Evolutionary conservation across 78 protist species (phyloP), one percentile per base, ranked within the genome.

Genomic region (Isochrysis galbana): DNA sequence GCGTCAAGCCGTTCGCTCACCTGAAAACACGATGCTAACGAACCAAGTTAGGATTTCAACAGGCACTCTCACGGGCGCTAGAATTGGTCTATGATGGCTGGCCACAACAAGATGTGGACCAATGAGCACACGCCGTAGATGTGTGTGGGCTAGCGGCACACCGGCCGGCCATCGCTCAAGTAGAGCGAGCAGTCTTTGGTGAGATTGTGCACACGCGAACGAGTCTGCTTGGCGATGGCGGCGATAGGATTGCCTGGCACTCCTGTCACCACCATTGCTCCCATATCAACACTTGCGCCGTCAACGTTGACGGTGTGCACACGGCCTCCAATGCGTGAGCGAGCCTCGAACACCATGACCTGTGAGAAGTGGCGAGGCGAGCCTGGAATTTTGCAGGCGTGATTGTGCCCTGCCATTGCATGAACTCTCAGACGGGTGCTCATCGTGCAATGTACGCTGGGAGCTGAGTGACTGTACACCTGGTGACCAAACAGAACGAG

Each of bases 291-390:
- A 3, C 32, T 17, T 46, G 34, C 84, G 46, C 54, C n/a, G 41
- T 25, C 1, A 32, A 78, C 47, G 51, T 34, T 1, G 38, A 21
- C 23, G 14, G 93, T 72, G 93, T 90, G 78, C 83, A 72, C 45
- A 10, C 93, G 41, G 21, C 93, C 93, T 46, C 93, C 93, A 32
- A 70, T 32, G 47, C 92, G 74, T 32, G 5, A 2, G 34, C 92
- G 92, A 42, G 92, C 92, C 87, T 90, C 92, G 83, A 67, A 41
- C 72, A 90, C 82, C 34, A 32, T 41, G 34, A 90, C 77, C 67
- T 54, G 67, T 19, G 67, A 10, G 67, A 19, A 54, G 67, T n/a
- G n/a, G n/a, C n/a, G n/a, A n/a, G n/a, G n/a, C n/a, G n/a, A n/a
- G n/a, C n/a, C n/a, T n/a, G n/a, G n/a, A n/a, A n/a, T n/a, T n/a